Base-by-base conservation (phyloP, 768 basidiomycete genomes). In the Phlebiopsis gigantea region DNA sequence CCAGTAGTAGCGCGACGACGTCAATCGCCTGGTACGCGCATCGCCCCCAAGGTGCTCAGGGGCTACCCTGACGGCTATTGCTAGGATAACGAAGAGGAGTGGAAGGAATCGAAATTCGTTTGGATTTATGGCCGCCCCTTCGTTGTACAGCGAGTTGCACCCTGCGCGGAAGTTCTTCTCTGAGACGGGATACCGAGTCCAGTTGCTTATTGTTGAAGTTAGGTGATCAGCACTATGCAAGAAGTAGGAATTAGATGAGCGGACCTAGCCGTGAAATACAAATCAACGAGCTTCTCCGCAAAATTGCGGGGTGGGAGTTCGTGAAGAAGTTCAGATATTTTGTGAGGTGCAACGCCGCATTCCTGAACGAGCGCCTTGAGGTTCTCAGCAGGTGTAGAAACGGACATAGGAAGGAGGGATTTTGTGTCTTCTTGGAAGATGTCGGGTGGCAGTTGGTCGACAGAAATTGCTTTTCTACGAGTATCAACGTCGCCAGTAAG, bases 1-100 rank as follows among this genome's bases (percentile, higher is more conserved):
- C 94, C 94, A 98, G 67, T 97, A 96, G 74, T 93, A 96, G 59
- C 93, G 82, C 50, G 93, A 73, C 34, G 92, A 93, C 7, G 88
- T 92, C 25, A 93, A 75, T 65, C 89, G 79, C 53, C 89, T 77
- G 44, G 76, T 83, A 46, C 85, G 80, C 56, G 87, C 82, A 69
- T 93, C 90, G 0, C 92, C 93, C 29, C 79, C 88, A 63, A 96
- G 83, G 56, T 81, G 77, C 63, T 93, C 92, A 3, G 94, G 93
- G 2, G 93, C 90, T 24, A 96, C 75, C 59, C 93, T 76, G 14
- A 87, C 89, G 15, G 93, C 80, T 46, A 93, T 90, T 12, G 94
- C 93, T 34, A 98, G 77, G 1, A 96, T 90, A 43, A 95, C 93
- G 67, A 96, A 98, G 15, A 98, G 76, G n/a, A 97, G 77, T 1